Percentiles rank a stretch among this genome's conserved stretches.
Conservation (phyloP, 2,329 filamentous ascomycete species). For the Penicillium glabrum region DNA sequence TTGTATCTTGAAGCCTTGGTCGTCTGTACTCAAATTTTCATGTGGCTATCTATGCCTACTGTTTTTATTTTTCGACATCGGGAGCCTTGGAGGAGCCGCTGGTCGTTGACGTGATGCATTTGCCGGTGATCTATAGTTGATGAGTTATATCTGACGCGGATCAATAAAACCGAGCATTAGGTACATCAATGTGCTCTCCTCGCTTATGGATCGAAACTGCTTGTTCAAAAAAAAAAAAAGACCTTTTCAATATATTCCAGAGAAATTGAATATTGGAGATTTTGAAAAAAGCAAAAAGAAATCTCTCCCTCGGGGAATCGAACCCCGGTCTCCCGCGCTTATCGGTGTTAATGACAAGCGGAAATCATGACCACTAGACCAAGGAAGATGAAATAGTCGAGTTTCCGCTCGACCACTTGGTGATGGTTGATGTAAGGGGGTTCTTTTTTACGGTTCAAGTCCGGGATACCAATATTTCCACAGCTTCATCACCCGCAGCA, state of each 20-base stretch:
- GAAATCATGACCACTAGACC: constrained; percentile 44
- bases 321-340: constrained; percentile 41
- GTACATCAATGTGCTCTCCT: background rate
- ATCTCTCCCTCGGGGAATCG: constrained; percentile 39
- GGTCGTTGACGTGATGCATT: too few species aligned
- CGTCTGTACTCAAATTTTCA: too few species aligned
- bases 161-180: background rate
- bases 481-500: constrained; percentile 47
- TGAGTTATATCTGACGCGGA: background rate
- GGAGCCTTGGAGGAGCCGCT: too few species aligned
- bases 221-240: background rate
- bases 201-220: background rate
- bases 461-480: background rate
- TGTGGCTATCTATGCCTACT: too few species aligned
- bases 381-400: constrained; percentile 26
- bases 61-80: too few species aligned
- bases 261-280: background rate
- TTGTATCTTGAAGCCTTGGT: too few species aligned
- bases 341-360: constrained; percentile 35
- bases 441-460: background rate
- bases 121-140: background rate
- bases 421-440: constrained; percentile 11
- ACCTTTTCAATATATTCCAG: background rate
- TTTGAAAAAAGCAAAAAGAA: constrained; percentile 23
- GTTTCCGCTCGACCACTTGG: constrained; percentile 28